These are phyloP conservation scores for Barbatosphaeria neglecta DNA, from an alignment of 495 filamentous ascomycete genomes.

Conservation along the genomic window DNA sequence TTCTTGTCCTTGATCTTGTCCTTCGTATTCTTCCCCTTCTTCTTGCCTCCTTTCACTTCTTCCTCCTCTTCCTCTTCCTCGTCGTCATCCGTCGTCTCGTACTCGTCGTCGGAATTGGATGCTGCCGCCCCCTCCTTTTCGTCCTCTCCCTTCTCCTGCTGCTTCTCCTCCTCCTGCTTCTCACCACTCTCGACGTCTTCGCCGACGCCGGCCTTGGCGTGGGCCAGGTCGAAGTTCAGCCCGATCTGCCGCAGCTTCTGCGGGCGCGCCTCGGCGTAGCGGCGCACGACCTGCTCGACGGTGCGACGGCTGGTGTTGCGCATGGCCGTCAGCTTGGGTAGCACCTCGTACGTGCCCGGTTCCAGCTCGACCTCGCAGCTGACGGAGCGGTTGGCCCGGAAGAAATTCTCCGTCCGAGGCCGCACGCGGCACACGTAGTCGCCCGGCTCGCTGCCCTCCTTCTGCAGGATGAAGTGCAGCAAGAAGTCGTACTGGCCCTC, in stretches of 20 bases:
- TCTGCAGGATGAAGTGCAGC: slow-evolving; percentile 59
- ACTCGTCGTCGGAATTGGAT: too few relatives aligned
- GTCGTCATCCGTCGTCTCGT: too few relatives aligned
- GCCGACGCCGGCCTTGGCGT: slow-evolving; percentile 54
- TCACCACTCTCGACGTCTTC: slow-evolving; percentile 43
- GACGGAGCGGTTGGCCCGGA: slow-evolving; percentile 48
- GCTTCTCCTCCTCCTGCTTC: slow-evolving; percentile 1
- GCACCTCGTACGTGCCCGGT: slow-evolving; percentile 53
- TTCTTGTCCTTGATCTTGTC: too few relatives aligned
- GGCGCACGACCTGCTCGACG: slow-evolving; percentile 44
- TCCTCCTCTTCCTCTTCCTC: too few relatives aligned
- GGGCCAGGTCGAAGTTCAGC: slow-evolving; percentile 56
- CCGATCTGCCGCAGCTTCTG: slow-evolving; percentile 62
- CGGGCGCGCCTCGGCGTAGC: slow-evolving; percentile 39
- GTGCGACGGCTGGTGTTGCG: slow-evolving; percentile 26
- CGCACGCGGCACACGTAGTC: slow-evolving; percentile 59
- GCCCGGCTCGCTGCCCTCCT: slow-evolving; percentile 47
- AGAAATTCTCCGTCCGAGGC: slow-evolving; percentile 10
- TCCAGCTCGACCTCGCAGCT: slow-evolving; percentile 59
- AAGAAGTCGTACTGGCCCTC: slow-evolving; percentile 56
- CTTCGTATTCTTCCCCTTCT: neutral
- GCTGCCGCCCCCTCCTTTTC: too few relatives aligned
- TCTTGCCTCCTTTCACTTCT: neutral
- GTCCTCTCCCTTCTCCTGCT: too few relatives aligned
- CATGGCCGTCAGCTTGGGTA: slow-evolving; percentile 57